Percentiles rank a stretch among this genome's conserved stretches.
These are phyloP conservation scores for Saururus chinensis DNA, from an alignment of 164 flowering plant genomes.

Conservation along the genomic window DNA sequence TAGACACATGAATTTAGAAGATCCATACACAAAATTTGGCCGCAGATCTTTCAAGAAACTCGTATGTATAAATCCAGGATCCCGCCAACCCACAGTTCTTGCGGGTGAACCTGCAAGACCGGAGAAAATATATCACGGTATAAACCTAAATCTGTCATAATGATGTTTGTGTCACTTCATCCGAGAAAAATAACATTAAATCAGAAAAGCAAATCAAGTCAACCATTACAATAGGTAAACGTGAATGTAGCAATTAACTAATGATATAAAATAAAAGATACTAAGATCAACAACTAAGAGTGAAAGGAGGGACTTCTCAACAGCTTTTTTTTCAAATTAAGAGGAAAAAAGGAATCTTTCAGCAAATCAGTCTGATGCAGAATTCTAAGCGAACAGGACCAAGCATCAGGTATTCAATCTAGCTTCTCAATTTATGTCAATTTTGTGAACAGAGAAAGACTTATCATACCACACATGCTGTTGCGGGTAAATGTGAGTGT, in stretches of 20 bases:
- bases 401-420: too few species aligned
- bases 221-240: background rate
- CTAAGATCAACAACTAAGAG: too few species aligned
- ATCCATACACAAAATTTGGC: conserved; percentile 59
- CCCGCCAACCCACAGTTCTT: conserved; percentile 86
- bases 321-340: too few species aligned
- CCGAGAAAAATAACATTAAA: too few species aligned
- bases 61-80: conserved; percentile 89
- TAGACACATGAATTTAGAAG: background rate
- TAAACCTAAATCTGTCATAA: too few species aligned
- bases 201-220: background rate
- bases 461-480: conserved; percentile 64
- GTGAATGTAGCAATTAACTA: too few species aligned
- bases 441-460: background rate
- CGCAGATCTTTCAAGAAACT: conserved; percentile 68
- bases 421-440: too few species aligned
- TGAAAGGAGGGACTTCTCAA: too few species aligned
- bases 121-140: background rate
- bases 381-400: too few species aligned
- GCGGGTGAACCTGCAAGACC: conserved; percentile 65
- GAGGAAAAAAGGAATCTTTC: too few species aligned
- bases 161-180: background rate
- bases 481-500: conserved; percentile 41
- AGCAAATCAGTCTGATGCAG: too few species aligned
- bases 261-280: too few species aligned